Percentiles rank a stretch among this genome's conserved stretches.
Evolutionary conservation across 208 protist genomes (phyloP).

Genomic region (Acanthamoeba healyi): DNA sequence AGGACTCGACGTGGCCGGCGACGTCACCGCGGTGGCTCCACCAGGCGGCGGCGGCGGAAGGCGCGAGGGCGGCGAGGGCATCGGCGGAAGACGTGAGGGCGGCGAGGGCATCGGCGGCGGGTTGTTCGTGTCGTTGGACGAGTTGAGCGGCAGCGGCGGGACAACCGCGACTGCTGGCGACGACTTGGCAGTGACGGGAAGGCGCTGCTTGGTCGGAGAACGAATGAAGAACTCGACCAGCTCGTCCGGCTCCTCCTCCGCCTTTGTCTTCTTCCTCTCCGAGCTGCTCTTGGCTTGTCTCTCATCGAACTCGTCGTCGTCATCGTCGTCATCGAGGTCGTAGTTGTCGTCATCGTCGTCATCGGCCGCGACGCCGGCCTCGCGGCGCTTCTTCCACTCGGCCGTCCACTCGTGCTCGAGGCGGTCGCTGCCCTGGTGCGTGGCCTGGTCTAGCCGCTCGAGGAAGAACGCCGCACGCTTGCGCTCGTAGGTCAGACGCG

Average conservation of each 20-base stretch:
- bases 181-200: background rate
- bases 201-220: background rate
- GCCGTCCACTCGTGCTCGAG: background rate
- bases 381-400: conserved; percentile 2
- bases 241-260: conserved; percentile 57
- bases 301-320: background rate
- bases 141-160: background rate
- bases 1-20: background rate
- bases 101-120: background rate
- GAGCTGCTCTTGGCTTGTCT: background rate
- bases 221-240: conserved; percentile 70
- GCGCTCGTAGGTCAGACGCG: conserved; percentile 29
- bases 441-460: conserved; percentile 44
- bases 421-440: conserved; percentile 15
- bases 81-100: background rate
- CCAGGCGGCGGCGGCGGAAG: background rate
- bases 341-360: conserved; percentile 30
- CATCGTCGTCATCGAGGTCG: background rate
- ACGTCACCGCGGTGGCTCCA: background rate
- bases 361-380: background rate
- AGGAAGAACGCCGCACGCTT: conserved; percentile 31
- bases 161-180: background rate
- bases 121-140: background rate
- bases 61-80: background rate
- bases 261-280: background rate